Evolutionary conservation across 169 alveolate genomes (phyloP).

Genomic region (Amoebophrya sp.): DNA sequence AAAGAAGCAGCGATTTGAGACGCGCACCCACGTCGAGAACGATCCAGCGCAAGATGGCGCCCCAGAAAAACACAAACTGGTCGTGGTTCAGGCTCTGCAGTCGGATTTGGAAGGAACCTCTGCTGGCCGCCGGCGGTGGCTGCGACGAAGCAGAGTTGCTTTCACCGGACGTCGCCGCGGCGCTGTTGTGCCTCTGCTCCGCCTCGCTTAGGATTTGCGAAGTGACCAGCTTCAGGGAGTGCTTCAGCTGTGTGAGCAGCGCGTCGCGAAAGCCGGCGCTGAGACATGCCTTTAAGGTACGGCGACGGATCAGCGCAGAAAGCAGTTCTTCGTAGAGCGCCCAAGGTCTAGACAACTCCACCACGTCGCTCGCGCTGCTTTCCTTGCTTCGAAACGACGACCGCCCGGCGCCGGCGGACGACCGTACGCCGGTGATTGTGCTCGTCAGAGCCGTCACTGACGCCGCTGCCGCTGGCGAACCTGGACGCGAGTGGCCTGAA

Average conservation of each 20-base stretch:
- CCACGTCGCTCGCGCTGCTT: no score
- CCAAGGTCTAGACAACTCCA: no score
- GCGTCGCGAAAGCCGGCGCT: background rate
- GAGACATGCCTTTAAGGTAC: background rate
- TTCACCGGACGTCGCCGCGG: background rate
- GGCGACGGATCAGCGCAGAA: background rate
- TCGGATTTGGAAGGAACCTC: background rate
- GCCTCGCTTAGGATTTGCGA: background rate
- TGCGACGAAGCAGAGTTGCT: background rate
- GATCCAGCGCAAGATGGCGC: background rate
- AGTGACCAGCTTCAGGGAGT: background rate
- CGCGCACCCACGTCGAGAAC: background rate
- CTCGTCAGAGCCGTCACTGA: no score
- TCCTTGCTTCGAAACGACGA: no score
- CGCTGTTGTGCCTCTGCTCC: no score
- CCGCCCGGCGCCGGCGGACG: no score
- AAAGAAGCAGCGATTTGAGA: background rate
- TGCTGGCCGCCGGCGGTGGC: background rate
- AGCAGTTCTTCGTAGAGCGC: background rate
- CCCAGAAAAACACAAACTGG: background rate
- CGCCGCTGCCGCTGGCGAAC: no score
- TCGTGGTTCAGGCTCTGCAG: background rate
- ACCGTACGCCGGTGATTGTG: no score
- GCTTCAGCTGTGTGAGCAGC: background rate
- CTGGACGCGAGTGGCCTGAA: no score